These are phyloP conservation scores for Boletus semigastroideus DNA, from an alignment of 1,284 basidiomycete species.

Conservation along the genomic window DNA sequence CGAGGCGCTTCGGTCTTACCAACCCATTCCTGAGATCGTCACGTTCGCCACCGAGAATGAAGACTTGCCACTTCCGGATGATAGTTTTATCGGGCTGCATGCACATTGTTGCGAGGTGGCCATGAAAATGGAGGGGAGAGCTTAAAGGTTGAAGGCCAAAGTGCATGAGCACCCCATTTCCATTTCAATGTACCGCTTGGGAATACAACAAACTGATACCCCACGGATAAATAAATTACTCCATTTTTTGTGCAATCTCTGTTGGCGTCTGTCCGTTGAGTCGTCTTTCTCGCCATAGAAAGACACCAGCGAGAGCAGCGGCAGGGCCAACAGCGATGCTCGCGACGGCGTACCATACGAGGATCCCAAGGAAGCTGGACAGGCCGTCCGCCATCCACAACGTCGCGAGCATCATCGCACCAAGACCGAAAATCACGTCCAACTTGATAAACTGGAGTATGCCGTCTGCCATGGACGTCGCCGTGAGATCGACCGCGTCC, in stretches of 20 bases:
- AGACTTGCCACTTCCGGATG: background rate
- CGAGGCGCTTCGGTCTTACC: fast-evolving
- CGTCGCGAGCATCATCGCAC: constrained; percentile 37
- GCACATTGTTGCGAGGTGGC: constrained; percentile 1
- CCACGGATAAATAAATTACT: background rate
- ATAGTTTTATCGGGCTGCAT: background rate
- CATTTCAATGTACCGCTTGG: too few relatives aligned
- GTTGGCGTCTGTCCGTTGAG: constrained; percentile 19
- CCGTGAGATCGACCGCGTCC: constrained; percentile 12
- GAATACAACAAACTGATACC: too few relatives aligned
- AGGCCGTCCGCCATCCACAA: constrained; percentile 41
- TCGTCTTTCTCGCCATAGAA: constrained; percentile 43
- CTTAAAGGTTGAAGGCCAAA: too few relatives aligned
- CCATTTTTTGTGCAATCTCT: constrained; percentile 2
- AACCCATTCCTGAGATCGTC: background rate
- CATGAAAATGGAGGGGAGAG: too few relatives aligned
- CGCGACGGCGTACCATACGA: constrained; percentile 39
- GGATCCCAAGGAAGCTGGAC: constrained; percentile 20
- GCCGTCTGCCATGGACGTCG: constrained; percentile 23
- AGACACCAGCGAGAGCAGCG: constrained; percentile 41
- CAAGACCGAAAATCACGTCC: constrained; percentile 39
- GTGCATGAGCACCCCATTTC: too few relatives aligned
- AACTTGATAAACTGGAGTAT: constrained; percentile 44
- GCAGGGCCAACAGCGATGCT: constrained; percentile 42
- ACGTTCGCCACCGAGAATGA: background rate